A percentile compares a stretch with the other conserved stretches of the same genome.
Evolutionary conservation across 352 stramenopile species (phyloP).

Genomic region (Phytophthora citrophthora): DNA sequence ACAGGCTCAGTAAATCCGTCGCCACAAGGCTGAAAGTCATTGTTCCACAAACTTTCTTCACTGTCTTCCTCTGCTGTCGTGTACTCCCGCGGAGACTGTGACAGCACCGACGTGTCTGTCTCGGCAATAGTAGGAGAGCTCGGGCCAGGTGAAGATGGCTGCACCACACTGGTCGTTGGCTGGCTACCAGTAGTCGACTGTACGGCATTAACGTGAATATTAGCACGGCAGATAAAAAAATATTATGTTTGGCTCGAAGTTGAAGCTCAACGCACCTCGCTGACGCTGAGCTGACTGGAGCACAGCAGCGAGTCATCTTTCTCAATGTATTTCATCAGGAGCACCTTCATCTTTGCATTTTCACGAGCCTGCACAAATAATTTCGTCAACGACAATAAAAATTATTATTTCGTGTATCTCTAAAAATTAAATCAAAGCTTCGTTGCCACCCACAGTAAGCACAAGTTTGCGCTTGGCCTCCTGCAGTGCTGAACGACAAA

Average conservation of each 20-base stretch:
- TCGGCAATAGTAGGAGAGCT: constrained; percentile 21
- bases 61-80: constrained; percentile 63
- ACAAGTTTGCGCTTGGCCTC: constrained; percentile 74
- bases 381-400: not conserved
- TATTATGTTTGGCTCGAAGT: too few species aligned
- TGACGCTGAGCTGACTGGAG: constrained; percentile 75
- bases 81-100: constrained; percentile 47
- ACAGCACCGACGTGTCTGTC: constrained; percentile 36
- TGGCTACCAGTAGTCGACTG: constrained; percentile 35
- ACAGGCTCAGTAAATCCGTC: constrained; percentile 64
- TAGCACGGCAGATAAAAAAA: constrained; percentile 3
- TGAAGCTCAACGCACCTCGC: constrained; percentile 28
- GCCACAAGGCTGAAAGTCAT: constrained; percentile 52
- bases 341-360: constrained; percentile 88
- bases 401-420: not conserved
- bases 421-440: not conserved
- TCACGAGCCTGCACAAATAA: constrained; percentile 57
- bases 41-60: constrained; percentile 71
- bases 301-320: constrained; percentile 82
- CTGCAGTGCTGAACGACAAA: constrained; percentile 50
- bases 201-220: not conserved
- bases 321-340: constrained; percentile 89
- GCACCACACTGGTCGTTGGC: constrained; percentile 8
- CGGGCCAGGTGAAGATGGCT: constrained; percentile 4
- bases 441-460: constrained; percentile 46